Evolutionary conservation across 805 yeast species (phyloP).

Genomic region (Yarrowia porcina): DNA sequence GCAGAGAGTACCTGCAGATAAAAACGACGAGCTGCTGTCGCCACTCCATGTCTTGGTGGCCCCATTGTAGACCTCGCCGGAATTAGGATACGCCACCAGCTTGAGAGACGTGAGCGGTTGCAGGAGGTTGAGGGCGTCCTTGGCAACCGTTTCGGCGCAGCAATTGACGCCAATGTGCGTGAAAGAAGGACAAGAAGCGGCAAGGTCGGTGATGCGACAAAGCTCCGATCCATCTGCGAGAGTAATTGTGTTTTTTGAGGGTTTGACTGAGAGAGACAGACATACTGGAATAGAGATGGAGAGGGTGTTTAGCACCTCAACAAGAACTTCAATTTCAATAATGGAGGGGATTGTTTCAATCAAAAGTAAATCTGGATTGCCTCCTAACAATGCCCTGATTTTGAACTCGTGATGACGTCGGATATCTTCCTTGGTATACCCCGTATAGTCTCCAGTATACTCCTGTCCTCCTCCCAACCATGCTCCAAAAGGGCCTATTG

Average conservation of each 20-base stretch:
- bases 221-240: slow-evolving; percentile 48
- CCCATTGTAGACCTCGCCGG: slow-evolving; percentile 65
- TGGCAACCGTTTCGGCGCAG: slow-evolving; percentile 47
- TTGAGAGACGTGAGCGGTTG: slow-evolving; percentile 37
- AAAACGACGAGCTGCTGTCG: slow-evolving; percentile 30
- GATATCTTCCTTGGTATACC: slow-evolving; percentile 42
- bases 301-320: slow-evolving; percentile 31
- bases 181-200: slow-evolving; percentile 1
- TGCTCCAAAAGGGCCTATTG: slow-evolving; percentile 79
- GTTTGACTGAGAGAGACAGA: slow-evolving; percentile 47
- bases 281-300: slow-evolving; percentile 43
- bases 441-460: slow-evolving; percentile 64
- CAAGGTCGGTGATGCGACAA: not conserved
- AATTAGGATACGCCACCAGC: slow-evolving; percentile 66
- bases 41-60: slow-evolving; percentile 44
- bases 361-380: slow-evolving; percentile 51
- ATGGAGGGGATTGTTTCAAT: slow-evolving; percentile 72
- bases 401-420: slow-evolving; percentile 51
- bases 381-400: slow-evolving; percentile 41
- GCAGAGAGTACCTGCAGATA: slow-evolving; percentile 47
- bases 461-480: slow-evolving; percentile 65
- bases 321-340: slow-evolving; percentile 50
- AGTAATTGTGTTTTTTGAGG: slow-evolving; percentile 30
- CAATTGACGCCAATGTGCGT: slow-evolving; percentile 67
- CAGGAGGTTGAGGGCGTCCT: slow-evolving; percentile 43